Conservation (phyloP, 441 rosid genomes). For the Adansonia rubrostipa region DNA sequence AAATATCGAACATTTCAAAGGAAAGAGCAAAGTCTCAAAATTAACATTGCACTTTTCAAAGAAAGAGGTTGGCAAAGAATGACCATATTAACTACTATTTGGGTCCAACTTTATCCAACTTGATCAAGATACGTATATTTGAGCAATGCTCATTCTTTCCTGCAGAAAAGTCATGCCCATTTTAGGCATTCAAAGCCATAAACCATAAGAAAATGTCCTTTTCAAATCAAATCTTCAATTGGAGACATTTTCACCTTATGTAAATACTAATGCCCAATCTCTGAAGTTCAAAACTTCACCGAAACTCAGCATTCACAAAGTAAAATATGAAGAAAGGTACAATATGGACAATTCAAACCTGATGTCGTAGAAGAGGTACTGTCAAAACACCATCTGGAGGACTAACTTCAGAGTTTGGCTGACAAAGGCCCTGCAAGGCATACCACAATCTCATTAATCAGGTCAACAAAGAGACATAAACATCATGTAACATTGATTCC, state of each 20-base stretch:
- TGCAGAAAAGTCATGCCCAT: neutral
- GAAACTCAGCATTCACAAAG: slow-evolving; percentile 11
- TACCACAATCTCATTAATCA: slow-evolving; percentile 19
- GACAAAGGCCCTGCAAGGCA: slow-evolving; percentile 76
- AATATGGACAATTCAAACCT: slow-evolving; percentile 53
- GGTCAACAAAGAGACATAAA: slow-evolving; percentile 1
- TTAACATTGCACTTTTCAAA: neutral
- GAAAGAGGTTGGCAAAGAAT: neutral
- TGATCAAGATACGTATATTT: neutral
- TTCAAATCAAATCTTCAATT: slow-evolving; percentile 6
- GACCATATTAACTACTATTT: neutral
- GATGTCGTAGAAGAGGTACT: slow-evolving; percentile 91
- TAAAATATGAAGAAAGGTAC: neutral
- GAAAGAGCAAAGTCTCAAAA: neutral
- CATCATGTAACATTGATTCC: neutral
- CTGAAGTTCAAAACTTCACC: neutral
- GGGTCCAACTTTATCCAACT: slow-evolving; percentile 3
- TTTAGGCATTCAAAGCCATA: slow-evolving; percentile 12
- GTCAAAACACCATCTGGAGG: slow-evolving; percentile 83
- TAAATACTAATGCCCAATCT: slow-evolving; percentile 2
- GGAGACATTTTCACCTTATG: neutral
- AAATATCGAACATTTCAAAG: neutral
- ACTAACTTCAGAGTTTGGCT: slow-evolving; percentile 74
- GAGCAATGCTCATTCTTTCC: neutral
- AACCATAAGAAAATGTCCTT: slow-evolving; percentile 2